Conservation (phyloP, 257 asterid species). For the Fraxinus anomala region DNA sequence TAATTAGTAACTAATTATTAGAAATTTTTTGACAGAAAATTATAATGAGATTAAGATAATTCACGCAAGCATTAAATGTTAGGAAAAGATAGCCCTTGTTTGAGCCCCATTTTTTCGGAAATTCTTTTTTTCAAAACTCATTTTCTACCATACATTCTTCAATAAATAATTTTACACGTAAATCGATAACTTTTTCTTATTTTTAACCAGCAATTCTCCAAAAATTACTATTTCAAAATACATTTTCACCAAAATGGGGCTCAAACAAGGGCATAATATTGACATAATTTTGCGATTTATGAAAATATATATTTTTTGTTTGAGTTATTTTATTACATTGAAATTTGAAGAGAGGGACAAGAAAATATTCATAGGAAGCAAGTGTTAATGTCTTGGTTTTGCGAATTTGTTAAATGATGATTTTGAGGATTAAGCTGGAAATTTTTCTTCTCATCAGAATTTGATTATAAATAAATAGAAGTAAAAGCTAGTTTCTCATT, state of each 20-base stretch:
- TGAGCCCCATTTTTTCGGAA: too few species aligned
- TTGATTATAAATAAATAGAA: slow-evolving; percentile 9
- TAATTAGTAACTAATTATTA: background rate
- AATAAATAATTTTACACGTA: too few species aligned
- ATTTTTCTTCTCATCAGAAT: background rate
- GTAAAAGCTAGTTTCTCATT: slow-evolving; percentile 18
- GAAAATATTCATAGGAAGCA: background rate
- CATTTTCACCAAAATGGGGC: too few species aligned
- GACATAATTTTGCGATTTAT: slow-evolving; percentile 13
- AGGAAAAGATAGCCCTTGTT: background rate
- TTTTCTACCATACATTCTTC: too few species aligned
- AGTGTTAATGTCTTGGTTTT: slow-evolving; percentile 11
- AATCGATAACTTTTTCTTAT: too few species aligned
- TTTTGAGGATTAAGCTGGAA: slow-evolving; percentile 13
- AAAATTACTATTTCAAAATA: too few species aligned
- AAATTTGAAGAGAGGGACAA: slow-evolving; percentile 5
- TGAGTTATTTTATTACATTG: background rate
- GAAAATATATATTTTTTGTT: background rate
- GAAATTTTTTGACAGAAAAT: background rate
- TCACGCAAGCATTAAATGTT: background rate
- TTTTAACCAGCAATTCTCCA: too few species aligned
- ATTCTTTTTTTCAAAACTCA: too few species aligned
- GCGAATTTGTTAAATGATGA: slow-evolving; percentile 4
- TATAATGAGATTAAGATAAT: background rate
- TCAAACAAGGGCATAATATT: background rate